Percentiles rank a stretch among this genome's conserved stretches.
These are phyloP conservation scores for Cylindrotheca closterium DNA, from an alignment of 108 stramenopile species.

Conservation along the genomic window DNA sequence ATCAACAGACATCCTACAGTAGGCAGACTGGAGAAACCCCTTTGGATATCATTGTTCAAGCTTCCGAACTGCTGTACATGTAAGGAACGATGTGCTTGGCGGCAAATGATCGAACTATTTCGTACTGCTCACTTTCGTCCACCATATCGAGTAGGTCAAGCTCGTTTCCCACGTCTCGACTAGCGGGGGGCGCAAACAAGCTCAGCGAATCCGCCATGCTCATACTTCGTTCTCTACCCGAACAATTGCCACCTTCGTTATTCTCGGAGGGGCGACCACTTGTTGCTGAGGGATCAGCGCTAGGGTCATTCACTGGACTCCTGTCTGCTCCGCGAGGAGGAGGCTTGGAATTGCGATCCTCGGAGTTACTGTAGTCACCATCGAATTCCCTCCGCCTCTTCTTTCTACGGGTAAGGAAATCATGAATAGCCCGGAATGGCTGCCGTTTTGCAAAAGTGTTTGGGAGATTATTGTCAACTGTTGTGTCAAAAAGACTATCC, in stretches of 20 bases:
- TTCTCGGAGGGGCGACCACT: not conserved
- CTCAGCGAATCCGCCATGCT: slow-evolving; percentile 8
- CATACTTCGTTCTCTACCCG: not conserved
- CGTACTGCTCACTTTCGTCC: slow-evolving; percentile 13
- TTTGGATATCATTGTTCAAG: no score
- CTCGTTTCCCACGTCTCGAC: slow-evolving; percentile 14
- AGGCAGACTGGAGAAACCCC: no score
- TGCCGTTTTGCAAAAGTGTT: slow-evolving; percentile 12
- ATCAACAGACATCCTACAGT: no score
- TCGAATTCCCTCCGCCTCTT: not conserved
- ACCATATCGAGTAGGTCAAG: slow-evolving; percentile 20
- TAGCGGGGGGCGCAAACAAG: slow-evolving; percentile 10
- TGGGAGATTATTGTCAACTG: slow-evolving; percentile 10
- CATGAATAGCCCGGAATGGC: no score
- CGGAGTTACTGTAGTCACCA: not conserved
- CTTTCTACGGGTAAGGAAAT: not conserved
- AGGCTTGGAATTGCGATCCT: not conserved
- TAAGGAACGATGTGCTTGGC: slow-evolving; percentile 11
- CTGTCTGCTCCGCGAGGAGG: not conserved
- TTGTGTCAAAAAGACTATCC: slow-evolving; percentile 10
- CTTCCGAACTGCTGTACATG: slow-evolving; percentile 3
- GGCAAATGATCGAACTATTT: slow-evolving; percentile 16
- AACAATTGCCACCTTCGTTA: slow-evolving; percentile 1
- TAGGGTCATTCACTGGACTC: not conserved
- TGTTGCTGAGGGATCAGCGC: slow-evolving; percentile 1